Evolutionary conservation across 768 basidiomycete genomes (phyloP), one percentile per base, ranked within the genome.

Genomic region (Roridomyces roridus): DNA sequence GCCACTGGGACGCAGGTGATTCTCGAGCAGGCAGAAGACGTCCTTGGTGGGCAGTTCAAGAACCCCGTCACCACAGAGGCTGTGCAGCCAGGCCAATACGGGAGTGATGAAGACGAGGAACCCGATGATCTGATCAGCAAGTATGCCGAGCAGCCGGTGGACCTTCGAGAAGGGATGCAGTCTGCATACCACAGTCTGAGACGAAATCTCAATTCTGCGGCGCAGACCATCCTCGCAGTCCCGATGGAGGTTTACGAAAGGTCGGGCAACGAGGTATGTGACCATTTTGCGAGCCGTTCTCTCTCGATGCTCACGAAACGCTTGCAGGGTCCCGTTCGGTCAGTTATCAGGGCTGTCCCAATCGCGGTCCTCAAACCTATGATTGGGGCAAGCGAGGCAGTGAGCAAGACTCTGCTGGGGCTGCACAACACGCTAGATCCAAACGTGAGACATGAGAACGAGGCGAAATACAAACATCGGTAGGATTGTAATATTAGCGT

Each of bases 241-340:
- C 97, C 97, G 1, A 98, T 98, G 96, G 97, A 98, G 72, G 94
- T 98, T 11, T 96, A 98, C 65, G 97, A 99, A 73, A 81, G 91
- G 57, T 91, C 94, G 10, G 93, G 94, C 8, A 90, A 88, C 53
- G 92, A 97, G 83, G 96, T 91, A 20, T 31, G 23, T 20, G 39
- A 17, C 7, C 7, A 34, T n/a, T 6, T 24, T 25, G 11, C 43
- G n/a, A n/a, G 17, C 12, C 6, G 24, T 24, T 41, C 42, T 34
- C 36, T 29, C 37, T 20, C 25, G 17, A 60, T 2, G 46, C 59
- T 57, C 44, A 53, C 59, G 40, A 45, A 7, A 24, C 31, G 11
- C 63, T 49, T 48, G 2, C 67, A 98, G 95, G 96, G 95, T 3
- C 86, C 96, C 47, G 90, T 96, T 20, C 89, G 89, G 52, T 92